Conservation (phyloP, 2,329 filamentous ascomycete genomes). For the Pseudogymnoascus sp. region DNA sequence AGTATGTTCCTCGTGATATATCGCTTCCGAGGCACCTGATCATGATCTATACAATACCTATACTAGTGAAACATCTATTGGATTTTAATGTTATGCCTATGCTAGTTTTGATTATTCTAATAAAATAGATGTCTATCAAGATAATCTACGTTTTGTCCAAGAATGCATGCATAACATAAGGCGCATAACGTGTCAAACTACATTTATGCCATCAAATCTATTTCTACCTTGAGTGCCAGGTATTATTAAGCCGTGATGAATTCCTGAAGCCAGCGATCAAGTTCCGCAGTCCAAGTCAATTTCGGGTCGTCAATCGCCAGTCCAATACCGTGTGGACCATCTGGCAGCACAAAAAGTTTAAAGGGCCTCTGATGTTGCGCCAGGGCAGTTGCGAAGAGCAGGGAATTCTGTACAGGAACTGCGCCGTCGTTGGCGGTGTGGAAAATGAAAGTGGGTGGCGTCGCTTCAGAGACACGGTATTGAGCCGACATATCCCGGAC, state of each 20-base stretch:
- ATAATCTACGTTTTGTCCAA: background rate
- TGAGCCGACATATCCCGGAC: constrained; percentile 21
- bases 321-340: constrained; percentile 26
- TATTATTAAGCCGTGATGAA: constrained; percentile 17
- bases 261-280: constrained; percentile 24
- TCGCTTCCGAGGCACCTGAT: too few species aligned
- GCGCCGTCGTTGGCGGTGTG: constrained; percentile 26
- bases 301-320: constrained; percentile 22
- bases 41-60: too few species aligned
- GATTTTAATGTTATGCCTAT: background rate
- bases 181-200: background rate
- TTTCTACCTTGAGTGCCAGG: background rate
- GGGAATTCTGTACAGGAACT: constrained; percentile 25
- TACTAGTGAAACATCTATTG: background rate
- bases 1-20: too few species aligned
- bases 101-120: background rate
- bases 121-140: background rate
- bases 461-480: constrained; percentile 19
- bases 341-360: constrained; percentile 24
- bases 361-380: constrained; percentile 19
- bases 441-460: constrained; percentile 32
- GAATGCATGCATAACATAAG: background rate
- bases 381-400: constrained; percentile 25
- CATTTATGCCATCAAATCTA: background rate
- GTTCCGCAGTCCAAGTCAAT: constrained; percentile 24